These are phyloP conservation scores for Solanum habrochaites DNA, from an alignment of 257 asterid genomes.

Conservation along the genomic window DNA sequence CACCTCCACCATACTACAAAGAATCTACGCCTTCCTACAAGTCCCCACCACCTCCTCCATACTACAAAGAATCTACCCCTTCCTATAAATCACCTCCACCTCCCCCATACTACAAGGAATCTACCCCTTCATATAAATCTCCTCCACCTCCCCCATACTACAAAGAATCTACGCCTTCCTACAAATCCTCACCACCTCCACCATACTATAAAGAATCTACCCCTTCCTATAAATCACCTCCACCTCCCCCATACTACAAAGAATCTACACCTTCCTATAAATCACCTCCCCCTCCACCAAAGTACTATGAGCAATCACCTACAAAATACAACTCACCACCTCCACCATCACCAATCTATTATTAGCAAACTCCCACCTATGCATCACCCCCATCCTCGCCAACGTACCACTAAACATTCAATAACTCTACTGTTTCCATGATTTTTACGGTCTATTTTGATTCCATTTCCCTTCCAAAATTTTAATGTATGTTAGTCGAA, in stretches of 20 bases:
- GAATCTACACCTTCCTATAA: background rate
- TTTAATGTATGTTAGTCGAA: background rate
- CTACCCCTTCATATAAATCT: background rate
- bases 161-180: background rate
- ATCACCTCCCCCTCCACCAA: background rate
- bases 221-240: background rate
- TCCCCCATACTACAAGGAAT: background rate
- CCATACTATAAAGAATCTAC: background rate
- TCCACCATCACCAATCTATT: background rate
- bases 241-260: background rate
- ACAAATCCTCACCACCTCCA: background rate
- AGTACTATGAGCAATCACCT: background rate
- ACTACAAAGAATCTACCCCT: background rate
- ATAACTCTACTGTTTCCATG: background rate
- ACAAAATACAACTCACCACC: background rate
- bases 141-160: background rate
- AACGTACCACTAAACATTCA: background rate
- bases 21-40: too few species aligned
- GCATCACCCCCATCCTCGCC: background rate
- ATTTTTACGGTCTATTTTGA: background rate
- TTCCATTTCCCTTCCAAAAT: background rate
- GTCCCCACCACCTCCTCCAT: background rate
- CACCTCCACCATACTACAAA: too few species aligned
- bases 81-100: background rate
- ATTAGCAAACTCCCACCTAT: background rate